Base-by-base conservation (phyloP, 2,329 filamentous ascomycete species). In the Xylaria multiplex region DNA sequence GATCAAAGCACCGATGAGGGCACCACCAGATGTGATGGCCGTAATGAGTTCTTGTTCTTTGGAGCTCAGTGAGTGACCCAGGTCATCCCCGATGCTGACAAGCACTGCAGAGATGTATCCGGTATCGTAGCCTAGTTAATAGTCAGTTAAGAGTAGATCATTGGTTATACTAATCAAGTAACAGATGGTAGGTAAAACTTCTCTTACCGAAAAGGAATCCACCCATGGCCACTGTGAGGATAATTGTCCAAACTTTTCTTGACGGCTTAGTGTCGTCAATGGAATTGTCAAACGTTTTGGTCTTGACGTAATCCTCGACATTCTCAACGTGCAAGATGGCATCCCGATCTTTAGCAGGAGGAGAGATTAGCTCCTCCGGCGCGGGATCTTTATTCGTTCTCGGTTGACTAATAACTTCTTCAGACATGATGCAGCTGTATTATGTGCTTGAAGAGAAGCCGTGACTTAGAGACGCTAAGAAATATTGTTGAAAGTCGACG, bases 11-110 rank as follows among this genome's bases (percentile, higher is more conserved):
- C 81, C 82, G 14, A 83, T 70, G 50, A 84, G 79, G 2, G 82
- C 81, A 35, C 80, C 84, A 37, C 80, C 83, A 9, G 81, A 83
- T n/a, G 81, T 84, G n/a, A 86, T 78, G 0, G 84, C 84, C 0
- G 84, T 86, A 35, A 86, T 80, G 37, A 86, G 75, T 68, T 86
- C 83, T 67, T 83, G 80, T 66, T 86, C 82, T 19, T 30, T 11
- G 35, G 56, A 48, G 48, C 43, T 64, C 35, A 64, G 30, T 7
- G 37, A 11, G 40, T 54, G 56, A 24, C 57, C 50, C 11, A 61
- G 32, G 16, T 60, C 57, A 22, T 49, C 19, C 9, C 45, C 52
- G 30, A 61, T 42, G 4, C 46, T 49, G 1, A 61, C 78, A 69
- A 80, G 82, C 0, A 77, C 73, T 6, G 69, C 63, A 1, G 61